A percentile compares a stretch with the other conserved stretches of the same genome.
phyloP scores from a whole-genome alignment of 2,329 filamentous ascomycete genomes.

The Aspergillus eucalypticola region DNA sequence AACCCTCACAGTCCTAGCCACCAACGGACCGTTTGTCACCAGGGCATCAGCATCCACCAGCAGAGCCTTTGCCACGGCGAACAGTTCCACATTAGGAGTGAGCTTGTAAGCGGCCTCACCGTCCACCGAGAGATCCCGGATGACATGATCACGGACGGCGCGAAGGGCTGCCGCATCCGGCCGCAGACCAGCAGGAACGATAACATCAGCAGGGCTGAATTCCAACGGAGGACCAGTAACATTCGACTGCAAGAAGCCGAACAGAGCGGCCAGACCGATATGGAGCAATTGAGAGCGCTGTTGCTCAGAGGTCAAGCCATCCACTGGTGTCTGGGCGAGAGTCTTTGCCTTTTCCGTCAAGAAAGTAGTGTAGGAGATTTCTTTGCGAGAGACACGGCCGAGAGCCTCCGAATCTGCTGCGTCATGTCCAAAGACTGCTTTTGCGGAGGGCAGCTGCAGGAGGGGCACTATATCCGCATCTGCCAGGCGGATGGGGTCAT shows the following conservation, averaged over 20 bases:
- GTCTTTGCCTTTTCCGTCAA: constrained; percentile 36
- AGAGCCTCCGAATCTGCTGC: constrained; percentile 29
- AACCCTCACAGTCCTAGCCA: constrained; percentile 62
- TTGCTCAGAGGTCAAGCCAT: constrained; percentile 28
- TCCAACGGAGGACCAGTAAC: constrained; percentile 82
- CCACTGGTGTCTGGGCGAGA: constrained; percentile 20
- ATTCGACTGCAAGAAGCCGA: constrained; percentile 81
- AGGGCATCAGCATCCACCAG: constrained; percentile 52
- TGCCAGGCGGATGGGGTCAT: constrained; percentile 38
- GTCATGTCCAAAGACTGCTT: constrained; percentile 41
- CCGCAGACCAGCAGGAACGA: constrained; percentile 49
- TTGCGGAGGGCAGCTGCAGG: constrained; percentile 40
- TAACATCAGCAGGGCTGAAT: constrained; percentile 52
- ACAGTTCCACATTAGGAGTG: constrained; percentile 79
- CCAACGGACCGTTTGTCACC: constrained; percentile 43
- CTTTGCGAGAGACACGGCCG: constrained; percentile 31
- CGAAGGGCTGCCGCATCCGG: constrained; percentile 45
- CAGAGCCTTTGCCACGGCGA: constrained; percentile 70
- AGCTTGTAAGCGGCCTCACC: constrained; percentile 84
- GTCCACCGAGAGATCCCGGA: constrained; percentile 73
- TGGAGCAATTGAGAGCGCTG: constrained; percentile 48
- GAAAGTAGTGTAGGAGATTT: constrained; percentile 41
- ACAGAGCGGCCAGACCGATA: constrained; percentile 68
- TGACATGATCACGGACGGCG: constrained; percentile 58
- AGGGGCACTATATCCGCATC: constrained; percentile 36